These are phyloP conservation scores for Ogataea pilisensis DNA, from an alignment of 805 yeast genomes.

Conservation along the genomic window DNA sequence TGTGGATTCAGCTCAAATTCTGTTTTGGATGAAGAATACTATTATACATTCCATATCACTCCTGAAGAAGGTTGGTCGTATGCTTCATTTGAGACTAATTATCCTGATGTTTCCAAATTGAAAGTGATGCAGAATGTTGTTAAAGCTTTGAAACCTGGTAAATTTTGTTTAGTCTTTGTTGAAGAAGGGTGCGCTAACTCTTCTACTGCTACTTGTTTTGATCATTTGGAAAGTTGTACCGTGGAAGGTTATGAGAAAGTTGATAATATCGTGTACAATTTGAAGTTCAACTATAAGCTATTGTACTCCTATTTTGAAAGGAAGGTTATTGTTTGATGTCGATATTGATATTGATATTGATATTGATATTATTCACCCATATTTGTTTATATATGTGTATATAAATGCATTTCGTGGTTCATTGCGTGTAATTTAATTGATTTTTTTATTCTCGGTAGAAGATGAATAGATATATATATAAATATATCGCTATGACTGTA, in stretches of 20 bases:
- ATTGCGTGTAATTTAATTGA: too few relatives aligned
- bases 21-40: slow-evolving; percentile 52
- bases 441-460: too few relatives aligned
- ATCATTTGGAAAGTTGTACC: slow-evolving; percentile 29
- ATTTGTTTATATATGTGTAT: too few relatives aligned
- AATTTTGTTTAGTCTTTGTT: slow-evolving; percentile 48
- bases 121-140: slow-evolving; percentile 60
- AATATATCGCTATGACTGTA: too few relatives aligned
- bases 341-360: too few relatives aligned
- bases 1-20: slow-evolving; percentile 95
- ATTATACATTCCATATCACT: slow-evolving; percentile 85
- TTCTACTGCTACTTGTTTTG: slow-evolving; percentile 21
- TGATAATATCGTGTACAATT: slow-evolving; percentile 70
- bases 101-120: slow-evolving; percentile 47
- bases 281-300: slow-evolving; percentile 64
- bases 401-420: too few relatives aligned
- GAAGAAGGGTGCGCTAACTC: slow-evolving; percentile 15
- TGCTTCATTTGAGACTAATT: slow-evolving; percentile 93
- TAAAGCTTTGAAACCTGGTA: slow-evolving; percentile 65
- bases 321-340: neutral
- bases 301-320: slow-evolving; percentile 64
- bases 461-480: too few relatives aligned
- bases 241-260: slow-evolving; percentile 51
- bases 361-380: too few relatives aligned
- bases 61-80: slow-evolving; percentile 94